Conservation (phyloP, 768 basidiomycete genomes). For the Scleroderma bovista region DNA sequence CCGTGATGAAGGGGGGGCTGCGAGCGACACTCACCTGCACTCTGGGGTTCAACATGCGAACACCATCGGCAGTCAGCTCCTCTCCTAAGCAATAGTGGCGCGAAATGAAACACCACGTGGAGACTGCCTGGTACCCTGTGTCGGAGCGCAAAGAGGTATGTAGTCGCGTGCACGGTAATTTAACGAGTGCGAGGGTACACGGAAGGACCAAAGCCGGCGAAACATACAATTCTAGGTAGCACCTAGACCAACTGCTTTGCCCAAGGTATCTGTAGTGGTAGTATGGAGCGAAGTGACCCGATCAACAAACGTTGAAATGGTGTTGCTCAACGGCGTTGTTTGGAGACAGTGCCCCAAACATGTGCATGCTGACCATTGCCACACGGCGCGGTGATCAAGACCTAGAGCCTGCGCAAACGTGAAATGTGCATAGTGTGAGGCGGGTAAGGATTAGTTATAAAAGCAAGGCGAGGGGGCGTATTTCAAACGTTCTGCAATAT, state of each 20-base stretch:
- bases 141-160: not conserved
- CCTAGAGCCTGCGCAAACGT: not conserved
- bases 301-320: conserved; percentile 1
- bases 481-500: not conserved
- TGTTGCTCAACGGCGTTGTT: not conserved
- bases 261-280: not conserved
- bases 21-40: not conserved
- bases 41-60: not conserved
- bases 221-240: not conserved
- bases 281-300: not conserved
- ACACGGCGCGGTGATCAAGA: not conserved
- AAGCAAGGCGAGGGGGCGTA: no score
- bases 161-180: not conserved
- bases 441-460: not conserved
- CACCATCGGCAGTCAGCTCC: not conserved
- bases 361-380: not conserved
- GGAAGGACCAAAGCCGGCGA: not conserved
- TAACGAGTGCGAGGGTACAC: not conserved
- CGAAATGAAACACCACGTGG: not conserved
- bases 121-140: no score
- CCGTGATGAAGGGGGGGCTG: not conserved
- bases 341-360: not conserved
- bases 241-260: not conserved
- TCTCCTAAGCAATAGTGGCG: not conserved
- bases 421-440: not conserved